These are phyloP conservation scores for Exophiala dermatitidis DNA, from an alignment of 2,329 filamentous ascomycete species.

Conservation along the genomic window DNA sequence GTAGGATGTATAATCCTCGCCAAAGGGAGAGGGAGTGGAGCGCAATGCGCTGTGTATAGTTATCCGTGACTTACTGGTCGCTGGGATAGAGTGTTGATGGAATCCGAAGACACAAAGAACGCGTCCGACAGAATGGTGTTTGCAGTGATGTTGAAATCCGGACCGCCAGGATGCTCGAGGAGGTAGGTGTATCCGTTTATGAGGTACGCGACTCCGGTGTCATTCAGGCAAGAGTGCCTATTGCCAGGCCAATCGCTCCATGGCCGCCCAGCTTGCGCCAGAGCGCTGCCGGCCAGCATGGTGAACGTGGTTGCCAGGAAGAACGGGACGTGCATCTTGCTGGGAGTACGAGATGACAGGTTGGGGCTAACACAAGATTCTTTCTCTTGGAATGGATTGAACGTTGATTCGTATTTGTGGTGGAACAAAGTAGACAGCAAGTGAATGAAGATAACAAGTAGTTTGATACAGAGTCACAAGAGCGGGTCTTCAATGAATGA, in stretches of 20 bases:
- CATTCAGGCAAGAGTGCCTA: constrained; percentile 8
- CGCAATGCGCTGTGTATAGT: not conserved
- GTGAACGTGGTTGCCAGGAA: not conserved
- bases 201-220: constrained; percentile 5
- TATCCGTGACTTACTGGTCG: constrained; percentile 11
- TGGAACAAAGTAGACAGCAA: no score
- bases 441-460: no score
- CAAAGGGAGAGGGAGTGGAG: not conserved
- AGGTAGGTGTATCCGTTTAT: constrained; percentile 21
- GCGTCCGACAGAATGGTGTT: constrained; percentile 17
- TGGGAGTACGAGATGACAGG: not conserved
- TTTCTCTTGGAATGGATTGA: not conserved
- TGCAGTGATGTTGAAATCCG: constrained; percentile 19
- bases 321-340: constrained; percentile 6
- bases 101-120: constrained; percentile 19
- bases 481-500: no score
- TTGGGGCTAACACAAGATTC: not conserved
- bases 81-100: constrained; percentile 18
- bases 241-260: constrained; percentile 1
- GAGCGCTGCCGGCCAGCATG: not conserved
- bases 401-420: not conserved
- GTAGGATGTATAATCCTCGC: no score
- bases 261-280: not conserved
- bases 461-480: no score
- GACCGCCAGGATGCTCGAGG: constrained; percentile 14